Evolutionary conservation across 345 rosid species (phyloP).

Genomic region (Brassica juncea): DNA sequence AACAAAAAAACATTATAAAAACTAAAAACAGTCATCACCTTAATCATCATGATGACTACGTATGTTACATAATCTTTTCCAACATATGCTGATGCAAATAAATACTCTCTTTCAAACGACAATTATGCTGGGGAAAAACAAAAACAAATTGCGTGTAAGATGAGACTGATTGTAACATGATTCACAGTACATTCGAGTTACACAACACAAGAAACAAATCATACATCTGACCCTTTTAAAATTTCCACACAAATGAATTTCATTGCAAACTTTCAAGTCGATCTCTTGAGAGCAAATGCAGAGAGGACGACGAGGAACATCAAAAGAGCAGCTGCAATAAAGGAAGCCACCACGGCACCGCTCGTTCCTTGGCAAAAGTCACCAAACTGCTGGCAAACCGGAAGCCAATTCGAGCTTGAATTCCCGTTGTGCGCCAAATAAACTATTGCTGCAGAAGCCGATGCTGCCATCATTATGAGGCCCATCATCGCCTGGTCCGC

Average conservation of each 20-base stretch:
- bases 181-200: constrained; percentile 15
- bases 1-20: too few species aligned
- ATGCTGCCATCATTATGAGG: constrained; percentile 57
- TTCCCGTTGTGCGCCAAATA: constrained; percentile 92
- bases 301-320: constrained; percentile 58
- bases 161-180: constrained; percentile 27
- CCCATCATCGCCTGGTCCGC: constrained; percentile 59
- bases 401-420: constrained; percentile 74
- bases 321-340: constrained; percentile 53
- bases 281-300: constrained; percentile 61
- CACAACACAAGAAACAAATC: constrained; percentile 24
- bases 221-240: constrained; percentile 6
- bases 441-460: constrained; percentile 71
- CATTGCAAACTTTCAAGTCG: neutral
- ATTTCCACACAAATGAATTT: constrained; percentile 24
- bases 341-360: constrained; percentile 86
- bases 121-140: neutral
- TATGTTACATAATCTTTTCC: neutral
- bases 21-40: too few species aligned
- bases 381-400: constrained; percentile 78
- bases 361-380: constrained; percentile 78
- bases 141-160: neutral
- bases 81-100: neutral
- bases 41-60: neutral
- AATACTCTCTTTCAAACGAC: neutral